Evolutionary conservation across 805 yeast species (phyloP).

Genomic region (Candida quercuum): DNA sequence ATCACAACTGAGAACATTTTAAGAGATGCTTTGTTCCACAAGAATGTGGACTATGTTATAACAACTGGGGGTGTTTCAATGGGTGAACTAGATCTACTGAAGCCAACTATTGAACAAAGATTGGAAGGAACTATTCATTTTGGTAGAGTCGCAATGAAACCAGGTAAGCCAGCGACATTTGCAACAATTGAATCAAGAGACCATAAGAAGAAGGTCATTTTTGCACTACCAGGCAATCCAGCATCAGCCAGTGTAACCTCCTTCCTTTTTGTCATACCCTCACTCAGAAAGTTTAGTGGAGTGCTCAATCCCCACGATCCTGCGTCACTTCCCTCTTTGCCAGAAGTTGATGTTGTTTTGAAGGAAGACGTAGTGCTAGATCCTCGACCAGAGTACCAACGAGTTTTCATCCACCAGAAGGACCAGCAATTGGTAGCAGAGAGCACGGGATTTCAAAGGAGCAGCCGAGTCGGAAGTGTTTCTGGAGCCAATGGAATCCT

Average conservation of each 20-base stretch:
- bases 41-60: conserved; percentile 35
- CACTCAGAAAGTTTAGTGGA: conserved; percentile 35
- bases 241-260: conserved; percentile 47
- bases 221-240: conserved; percentile 54
- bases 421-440: conserved; percentile 29
- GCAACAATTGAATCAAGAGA: conserved; percentile 32
- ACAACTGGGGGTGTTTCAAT: conserved; percentile 57
- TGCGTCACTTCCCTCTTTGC: conserved; percentile 20
- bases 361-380: conserved; percentile 32
- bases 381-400: conserved; percentile 47
- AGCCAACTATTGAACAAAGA: conserved; percentile 39
- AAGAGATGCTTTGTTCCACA: conserved; percentile 14
- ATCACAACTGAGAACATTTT: conserved; percentile 24
- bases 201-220: conserved; percentile 26
- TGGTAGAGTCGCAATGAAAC: conserved; percentile 55
- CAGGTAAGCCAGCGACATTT: conserved; percentile 55
- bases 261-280: conserved; percentile 42
- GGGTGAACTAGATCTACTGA: conserved; percentile 50
- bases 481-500: conserved; percentile 42
- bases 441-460: conserved; percentile 47
- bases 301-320: conserved; percentile 7
- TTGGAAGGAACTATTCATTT: conserved; percentile 42
- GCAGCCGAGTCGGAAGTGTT: conserved; percentile 43
- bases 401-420: conserved; percentile 32
- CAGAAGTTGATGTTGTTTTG: conserved; percentile 32